These are phyloP conservation scores for Nitzschia palea DNA, from an alignment of 108 stramenopile genomes.

Conservation along the genomic window DNA sequence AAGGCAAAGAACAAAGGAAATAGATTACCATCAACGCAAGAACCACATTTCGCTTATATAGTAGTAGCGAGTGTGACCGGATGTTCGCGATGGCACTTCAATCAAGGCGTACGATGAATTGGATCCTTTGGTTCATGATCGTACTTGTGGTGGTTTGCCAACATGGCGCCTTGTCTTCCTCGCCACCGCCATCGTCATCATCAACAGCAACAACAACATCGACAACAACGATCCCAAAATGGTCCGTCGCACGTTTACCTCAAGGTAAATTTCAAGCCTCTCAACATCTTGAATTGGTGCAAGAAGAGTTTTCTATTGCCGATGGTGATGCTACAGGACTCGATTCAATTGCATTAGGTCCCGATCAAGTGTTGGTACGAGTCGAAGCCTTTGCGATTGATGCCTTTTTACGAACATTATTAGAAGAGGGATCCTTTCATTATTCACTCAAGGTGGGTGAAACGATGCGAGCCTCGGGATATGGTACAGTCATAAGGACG, in stretches of 20 bases:
- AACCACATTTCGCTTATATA: too few species aligned
- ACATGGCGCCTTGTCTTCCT: too few species aligned
- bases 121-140: too few species aligned
- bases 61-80: too few species aligned
- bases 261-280: background rate
- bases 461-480: slow-evolving; percentile 39
- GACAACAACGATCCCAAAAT: background rate
- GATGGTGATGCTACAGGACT: background rate
- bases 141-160: too few species aligned
- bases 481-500: slow-evolving; percentile 33
- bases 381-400: slow-evolving; percentile 26
- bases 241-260: background rate
- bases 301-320: background rate
- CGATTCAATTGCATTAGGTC: background rate
- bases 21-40: too few species aligned
- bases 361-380: slow-evolving; percentile 29
- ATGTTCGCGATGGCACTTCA: too few species aligned
- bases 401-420: slow-evolving; percentile 50
- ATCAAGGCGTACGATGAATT: too few species aligned
- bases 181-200: too few species aligned
- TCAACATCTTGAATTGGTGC: background rate
- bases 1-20: too few species aligned
- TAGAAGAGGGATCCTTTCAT: slow-evolving; percentile 46
- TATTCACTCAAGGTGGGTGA: slow-evolving; percentile 21
- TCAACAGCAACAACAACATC: too few species aligned